These are phyloP conservation scores for Hymenotorrendiella dingleyae DNA, from an alignment of 2,329 filamentous ascomycete genomes.

Conservation along the genomic window DNA sequence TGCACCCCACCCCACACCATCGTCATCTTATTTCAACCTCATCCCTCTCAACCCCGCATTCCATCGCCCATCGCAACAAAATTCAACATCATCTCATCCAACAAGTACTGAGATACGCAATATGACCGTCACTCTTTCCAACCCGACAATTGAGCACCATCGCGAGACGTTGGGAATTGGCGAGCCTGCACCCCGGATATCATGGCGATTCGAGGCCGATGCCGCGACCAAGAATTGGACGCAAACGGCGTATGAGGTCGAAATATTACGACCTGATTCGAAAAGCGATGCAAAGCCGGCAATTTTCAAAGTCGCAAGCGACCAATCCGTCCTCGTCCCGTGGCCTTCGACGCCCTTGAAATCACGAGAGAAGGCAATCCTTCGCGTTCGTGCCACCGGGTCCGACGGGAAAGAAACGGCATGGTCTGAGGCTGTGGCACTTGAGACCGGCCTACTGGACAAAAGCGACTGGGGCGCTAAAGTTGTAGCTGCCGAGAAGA, in stretches of 20 bases:
- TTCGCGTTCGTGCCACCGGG: constrained; percentile 29
- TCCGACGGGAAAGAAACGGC: constrained; percentile 10
- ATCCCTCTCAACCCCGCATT: no score
- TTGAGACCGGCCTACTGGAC: constrained; percentile 33
- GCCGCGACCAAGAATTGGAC: constrained; percentile 34
- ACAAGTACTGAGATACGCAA: background rate
- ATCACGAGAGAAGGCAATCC: constrained; percentile 25
- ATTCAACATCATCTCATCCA: no score
- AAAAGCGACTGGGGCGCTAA: constrained; percentile 30
- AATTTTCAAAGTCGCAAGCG: constrained; percentile 8
- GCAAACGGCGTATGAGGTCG: constrained; percentile 40
- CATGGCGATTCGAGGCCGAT: constrained; percentile 39
- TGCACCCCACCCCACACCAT: no score
- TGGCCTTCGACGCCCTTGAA: constrained; percentile 36
- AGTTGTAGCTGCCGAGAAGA: constrained; percentile 20
- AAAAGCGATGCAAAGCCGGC: background rate
- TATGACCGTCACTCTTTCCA: constrained; percentile 5
- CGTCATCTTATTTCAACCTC: no score
- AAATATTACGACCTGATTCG: constrained; percentile 33
- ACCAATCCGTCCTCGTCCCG: constrained; percentile 36
- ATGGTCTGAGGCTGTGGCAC: constrained; percentile 27
- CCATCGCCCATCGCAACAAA: no score
- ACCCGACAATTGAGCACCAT: constrained; percentile 20
- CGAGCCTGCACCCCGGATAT: constrained; percentile 39
- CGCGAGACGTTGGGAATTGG: constrained; percentile 37